Evolutionary conservation across 352 stramenopile species (phyloP).

Genomic region (Pythium monospermum): DNA sequence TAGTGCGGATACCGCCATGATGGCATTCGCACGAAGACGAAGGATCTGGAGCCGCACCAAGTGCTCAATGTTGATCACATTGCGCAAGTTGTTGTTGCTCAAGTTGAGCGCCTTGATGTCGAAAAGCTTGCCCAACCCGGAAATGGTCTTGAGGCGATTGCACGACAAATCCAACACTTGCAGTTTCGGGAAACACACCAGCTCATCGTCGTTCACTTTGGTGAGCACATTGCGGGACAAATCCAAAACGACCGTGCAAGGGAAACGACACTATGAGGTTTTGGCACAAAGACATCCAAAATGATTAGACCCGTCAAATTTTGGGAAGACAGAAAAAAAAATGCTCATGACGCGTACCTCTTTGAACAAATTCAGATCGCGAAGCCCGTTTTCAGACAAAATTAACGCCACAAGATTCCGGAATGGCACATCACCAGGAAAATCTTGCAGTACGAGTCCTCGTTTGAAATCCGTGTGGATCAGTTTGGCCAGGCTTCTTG

Average conservation of each 20-base stretch:
- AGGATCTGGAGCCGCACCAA: conserved; percentile 56
- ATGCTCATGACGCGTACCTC: conserved; percentile 29
- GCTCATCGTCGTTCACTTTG: conserved; percentile 45
- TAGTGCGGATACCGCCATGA: conserved; percentile 43
- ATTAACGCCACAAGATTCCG: conserved; percentile 57
- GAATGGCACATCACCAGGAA: conserved; percentile 46
- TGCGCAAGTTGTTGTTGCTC: conserved; percentile 48
- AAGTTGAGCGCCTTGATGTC: conserved; percentile 60
- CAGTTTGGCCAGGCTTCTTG: conserved; percentile 44
- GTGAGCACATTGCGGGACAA: conserved; percentile 56
- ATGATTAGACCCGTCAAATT: neutral
- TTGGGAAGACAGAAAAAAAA: too few relatives aligned
- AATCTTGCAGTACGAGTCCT: conserved; percentile 38
- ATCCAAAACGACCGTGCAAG: conserved; percentile 44
- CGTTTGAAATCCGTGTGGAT: conserved; percentile 44
- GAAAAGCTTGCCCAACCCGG: conserved; percentile 45
- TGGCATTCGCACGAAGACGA: conserved; percentile 42
- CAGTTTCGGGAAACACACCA: conserved; percentile 53
- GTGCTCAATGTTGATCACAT: conserved; percentile 74
- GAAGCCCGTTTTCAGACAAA: conserved; percentile 53
- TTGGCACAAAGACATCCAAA: neutral
- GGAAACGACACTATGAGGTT: conserved; percentile 47
- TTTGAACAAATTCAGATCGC: conserved; percentile 45
- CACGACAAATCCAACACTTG: conserved; percentile 56
- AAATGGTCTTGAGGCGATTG: conserved; percentile 56